These are phyloP conservation scores for Fusarium decemcellulare DNA, from an alignment of 2,329 filamentous ascomycete genomes.

Conservation along the genomic window DNA sequence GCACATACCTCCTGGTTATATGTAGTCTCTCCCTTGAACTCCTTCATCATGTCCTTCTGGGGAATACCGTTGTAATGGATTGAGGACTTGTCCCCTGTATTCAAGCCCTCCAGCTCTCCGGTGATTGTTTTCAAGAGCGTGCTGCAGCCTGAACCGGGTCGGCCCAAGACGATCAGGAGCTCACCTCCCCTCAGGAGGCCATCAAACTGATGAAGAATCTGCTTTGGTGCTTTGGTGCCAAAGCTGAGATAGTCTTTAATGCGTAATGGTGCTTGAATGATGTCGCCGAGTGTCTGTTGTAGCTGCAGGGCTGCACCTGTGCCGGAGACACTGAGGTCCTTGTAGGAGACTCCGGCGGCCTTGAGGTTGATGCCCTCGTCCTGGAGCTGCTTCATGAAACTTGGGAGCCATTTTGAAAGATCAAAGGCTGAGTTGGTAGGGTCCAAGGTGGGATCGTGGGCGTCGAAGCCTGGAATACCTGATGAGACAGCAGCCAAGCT, in stretches of 20 bases:
- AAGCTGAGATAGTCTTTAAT: neutral
- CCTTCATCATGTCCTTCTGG: slow-evolving; percentile 78
- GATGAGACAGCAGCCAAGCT: slow-evolving; percentile 6
- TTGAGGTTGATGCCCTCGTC: neutral
- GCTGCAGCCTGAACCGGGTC: slow-evolving; percentile 79
- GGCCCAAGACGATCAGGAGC: slow-evolving; percentile 80
- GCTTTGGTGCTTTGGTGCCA: neutral
- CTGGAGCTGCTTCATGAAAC: slow-evolving; percentile 1
- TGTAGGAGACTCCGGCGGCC: slow-evolving; percentile 1
- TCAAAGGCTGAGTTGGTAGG: neutral
- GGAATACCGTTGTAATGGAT: slow-evolving; percentile 80
- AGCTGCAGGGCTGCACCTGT: neutral
- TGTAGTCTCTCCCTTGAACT: slow-evolving; percentile 86
- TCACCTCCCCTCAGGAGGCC: slow-evolving; percentile 76
- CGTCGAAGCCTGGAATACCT: slow-evolving; percentile 1
- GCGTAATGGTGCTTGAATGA: neutral
- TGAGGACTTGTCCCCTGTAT: slow-evolving; percentile 74
- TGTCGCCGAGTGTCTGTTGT: neutral
- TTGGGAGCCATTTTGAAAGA: neutral
- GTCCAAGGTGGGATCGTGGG: slow-evolving; percentile 4
- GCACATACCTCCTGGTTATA: slow-evolving; percentile 69
- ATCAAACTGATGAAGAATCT: slow-evolving; percentile 59
- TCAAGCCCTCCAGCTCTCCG: slow-evolving; percentile 83
- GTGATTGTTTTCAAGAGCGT: slow-evolving; percentile 86
- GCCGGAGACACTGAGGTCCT: slow-evolving; percentile 3